Evolutionary conservation across 1,284 basidiomycete genomes (phyloP).

Genomic region (Ustilago loliicola): DNA sequence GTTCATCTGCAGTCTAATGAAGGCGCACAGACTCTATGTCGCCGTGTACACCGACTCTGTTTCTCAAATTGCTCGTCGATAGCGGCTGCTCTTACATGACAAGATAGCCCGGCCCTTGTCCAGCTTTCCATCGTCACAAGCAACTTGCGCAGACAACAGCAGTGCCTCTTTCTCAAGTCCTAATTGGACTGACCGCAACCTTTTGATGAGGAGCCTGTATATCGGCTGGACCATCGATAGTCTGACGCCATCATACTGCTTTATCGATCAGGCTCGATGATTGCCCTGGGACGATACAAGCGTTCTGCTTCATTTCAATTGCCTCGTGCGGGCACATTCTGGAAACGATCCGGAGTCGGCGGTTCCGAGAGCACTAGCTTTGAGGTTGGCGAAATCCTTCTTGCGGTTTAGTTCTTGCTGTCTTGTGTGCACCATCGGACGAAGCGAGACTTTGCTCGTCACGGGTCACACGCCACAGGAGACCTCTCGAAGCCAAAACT

Average conservation of each 20-base stretch:
- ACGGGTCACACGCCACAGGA: constrained; percentile 3
- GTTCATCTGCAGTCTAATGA: constrained; percentile 3
- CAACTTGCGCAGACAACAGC: background rate
- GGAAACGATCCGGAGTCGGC: too few species aligned
- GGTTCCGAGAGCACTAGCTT: too few species aligned
- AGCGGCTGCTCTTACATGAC: background rate
- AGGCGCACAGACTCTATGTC: background rate
- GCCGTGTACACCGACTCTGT: background rate
- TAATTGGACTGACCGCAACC: too few species aligned
- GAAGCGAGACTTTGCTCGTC: background rate
- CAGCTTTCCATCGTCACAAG: background rate
- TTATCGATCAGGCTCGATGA: too few species aligned
- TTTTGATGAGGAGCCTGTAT: too few species aligned
- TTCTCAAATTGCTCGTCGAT: background rate
- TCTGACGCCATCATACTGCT: too few species aligned
- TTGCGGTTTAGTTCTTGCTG: background rate
- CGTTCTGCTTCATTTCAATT: too few species aligned
- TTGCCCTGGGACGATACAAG: too few species aligned
- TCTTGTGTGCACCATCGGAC: background rate
- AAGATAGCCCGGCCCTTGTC: background rate
- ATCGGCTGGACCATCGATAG: too few species aligned
- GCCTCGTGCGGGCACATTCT: too few species aligned
- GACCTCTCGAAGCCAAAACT: background rate
- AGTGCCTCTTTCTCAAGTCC: too few species aligned
- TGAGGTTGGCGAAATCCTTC: too few species aligned